Evolutionary conservation across 2,329 filamentous ascomycete genomes (phyloP), one percentile per base, ranked within the genome.

Genomic region (Blumeria hordei): DNA sequence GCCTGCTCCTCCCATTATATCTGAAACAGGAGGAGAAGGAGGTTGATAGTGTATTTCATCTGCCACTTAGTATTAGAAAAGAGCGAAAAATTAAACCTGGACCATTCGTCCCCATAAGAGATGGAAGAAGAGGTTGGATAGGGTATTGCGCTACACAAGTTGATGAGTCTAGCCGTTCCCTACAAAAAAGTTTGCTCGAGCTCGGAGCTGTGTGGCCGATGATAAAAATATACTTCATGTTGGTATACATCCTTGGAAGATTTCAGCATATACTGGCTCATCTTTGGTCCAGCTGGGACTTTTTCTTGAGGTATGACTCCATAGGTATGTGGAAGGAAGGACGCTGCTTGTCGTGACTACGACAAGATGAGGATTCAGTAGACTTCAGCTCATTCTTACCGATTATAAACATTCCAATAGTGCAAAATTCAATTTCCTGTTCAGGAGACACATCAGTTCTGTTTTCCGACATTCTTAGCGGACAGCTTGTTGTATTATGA

Each of bases 11-110:
- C 92, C 92, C n/a, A 92, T 73, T 18, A 95, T 76, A 64, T 90
- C 75, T 62, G 76, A 77, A 41, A 83, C 81, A 11, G 82, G 74
- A 4, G 81, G 76, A 55, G 70, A 80, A 44, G 83, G 78, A 3
- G 81, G 80, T 35, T 77, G 72, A 63, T 87, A 94, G 62, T 95
- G 84, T 62, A 96, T 96, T 58, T 95, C 86, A 71, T 96, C 88
- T 90, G 21, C n/a, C 37, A 41, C 11, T 12, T 41, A 3, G n/a
- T 41, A 12, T 41, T 16, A 41, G 11, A 16, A 41, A 41, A 41
- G 37, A 16, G 37, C 11, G 41, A 16, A 45, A 45, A 16, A 41
- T 41, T 41, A 16, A 41, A 11, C 37, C 37, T 12, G 3, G 11
- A 12, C 37, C n/a, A 41, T 11, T 11, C 37, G 16, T 18, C 41